phyloP scores from a whole-genome alignment of 1,139 yeast genomes.

The Spathaspora sp. region DNA sequence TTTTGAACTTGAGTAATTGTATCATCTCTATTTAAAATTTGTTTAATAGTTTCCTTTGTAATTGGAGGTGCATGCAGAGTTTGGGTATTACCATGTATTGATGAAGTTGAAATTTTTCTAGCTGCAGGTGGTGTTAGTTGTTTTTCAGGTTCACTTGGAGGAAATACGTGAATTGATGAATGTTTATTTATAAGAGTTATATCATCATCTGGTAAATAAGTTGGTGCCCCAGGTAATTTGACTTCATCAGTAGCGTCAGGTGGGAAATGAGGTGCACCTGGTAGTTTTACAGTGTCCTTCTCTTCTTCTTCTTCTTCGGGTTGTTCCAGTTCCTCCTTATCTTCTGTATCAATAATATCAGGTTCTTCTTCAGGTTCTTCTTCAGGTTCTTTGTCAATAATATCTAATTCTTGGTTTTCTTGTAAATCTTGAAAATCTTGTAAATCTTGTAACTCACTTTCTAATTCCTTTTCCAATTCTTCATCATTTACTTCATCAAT shows the following conservation, averaged over 20 bases:
- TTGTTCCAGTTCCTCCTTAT: conserved; percentile 7
- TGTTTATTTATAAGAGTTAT: conserved; percentile 36
- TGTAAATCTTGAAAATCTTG: conserved; percentile 5
- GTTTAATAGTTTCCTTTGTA: conserved; percentile 45
- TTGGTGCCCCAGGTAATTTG: conserved; percentile 45
- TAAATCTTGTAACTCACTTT: conserved; percentile 15
- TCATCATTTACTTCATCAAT: conserved; percentile 26
- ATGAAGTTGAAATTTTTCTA: conserved; percentile 6
- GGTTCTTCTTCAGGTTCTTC: neutral
- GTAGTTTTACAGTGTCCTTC: conserved; percentile 18
- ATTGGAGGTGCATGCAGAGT: conserved; percentile 19
- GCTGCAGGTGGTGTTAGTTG: neutral
- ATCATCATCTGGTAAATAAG: conserved; percentile 43
- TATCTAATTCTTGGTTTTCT: conserved; percentile 4
- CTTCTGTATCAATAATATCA: neutral
- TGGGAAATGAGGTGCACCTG: conserved; percentile 32
- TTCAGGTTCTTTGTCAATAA: conserved; percentile 1
- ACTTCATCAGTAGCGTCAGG: conserved; percentile 28
- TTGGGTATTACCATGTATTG: neutral
- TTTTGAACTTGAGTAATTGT: conserved; percentile 71
- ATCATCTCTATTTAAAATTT: conserved; percentile 59
- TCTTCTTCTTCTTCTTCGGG: conserved; percentile 3
- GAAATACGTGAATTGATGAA: conserved; percentile 39
- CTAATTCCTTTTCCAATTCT: conserved; percentile 29
- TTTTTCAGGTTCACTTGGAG: conserved; percentile 19